Percentiles rank a stretch among this genome's conserved stretches.
Evolutionary conservation across 257 asterid genomes (phyloP).

Genomic region (Gentiana dahurica): DNA sequence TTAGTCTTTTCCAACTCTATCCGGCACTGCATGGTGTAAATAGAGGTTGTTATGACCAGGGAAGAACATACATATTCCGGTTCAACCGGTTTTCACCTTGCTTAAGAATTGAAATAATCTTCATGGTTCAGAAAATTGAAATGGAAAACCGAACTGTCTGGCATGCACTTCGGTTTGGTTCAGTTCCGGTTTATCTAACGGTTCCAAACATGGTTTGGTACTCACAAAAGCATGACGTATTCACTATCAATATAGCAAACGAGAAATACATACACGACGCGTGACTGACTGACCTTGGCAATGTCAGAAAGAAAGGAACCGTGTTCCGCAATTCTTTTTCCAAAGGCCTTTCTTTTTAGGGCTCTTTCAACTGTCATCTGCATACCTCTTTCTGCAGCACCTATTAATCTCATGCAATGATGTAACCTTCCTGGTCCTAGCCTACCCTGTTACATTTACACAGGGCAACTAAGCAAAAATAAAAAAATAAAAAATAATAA

Average conservation of each 20-base stretch:
- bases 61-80: too few relatives aligned
- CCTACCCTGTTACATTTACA: conserved; percentile 51
- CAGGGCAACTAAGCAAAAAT: not conserved
- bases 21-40: conserved; percentile 52
- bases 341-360: conserved; percentile 57
- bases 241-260: too few relatives aligned
- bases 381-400: conserved; percentile 97
- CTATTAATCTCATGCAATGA: conserved; percentile 96
- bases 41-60: not conserved
- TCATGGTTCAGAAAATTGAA: too few relatives aligned
- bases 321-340: conserved; percentile 72
- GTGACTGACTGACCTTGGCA: conserved; percentile 48
- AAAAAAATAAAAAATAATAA: too few relatives aligned
- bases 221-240: too few relatives aligned
- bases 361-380: conserved; percentile 84
- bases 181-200: too few relatives aligned
- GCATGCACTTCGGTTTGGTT: too few relatives aligned
- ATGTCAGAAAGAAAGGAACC: conserved; percentile 87
- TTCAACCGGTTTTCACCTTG: not conserved
- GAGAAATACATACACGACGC: too few relatives aligned
- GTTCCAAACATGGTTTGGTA: too few relatives aligned
- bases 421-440: conserved; percentile 95
- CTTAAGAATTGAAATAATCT: not conserved
- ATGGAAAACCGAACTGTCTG: too few relatives aligned
- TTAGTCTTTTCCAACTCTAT: conserved; percentile 78